Conservation (phyloP, 768 basidiomycete species). For the Lactarius hatsudake region DNA sequence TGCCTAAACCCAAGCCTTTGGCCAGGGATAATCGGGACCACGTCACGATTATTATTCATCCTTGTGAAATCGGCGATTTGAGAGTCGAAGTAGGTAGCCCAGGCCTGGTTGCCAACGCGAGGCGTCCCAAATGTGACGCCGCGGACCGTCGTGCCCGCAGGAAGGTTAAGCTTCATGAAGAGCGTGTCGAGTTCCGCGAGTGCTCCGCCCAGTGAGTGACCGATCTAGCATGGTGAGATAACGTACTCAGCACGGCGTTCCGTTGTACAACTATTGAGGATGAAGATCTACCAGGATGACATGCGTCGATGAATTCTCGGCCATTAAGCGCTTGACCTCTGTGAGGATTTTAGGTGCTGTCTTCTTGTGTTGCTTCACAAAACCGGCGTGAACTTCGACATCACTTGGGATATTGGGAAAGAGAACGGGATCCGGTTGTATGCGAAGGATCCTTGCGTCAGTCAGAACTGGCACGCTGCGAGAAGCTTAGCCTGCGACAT, state of each 20-base stretch:
- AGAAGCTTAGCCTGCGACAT: background rate
- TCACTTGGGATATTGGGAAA: constrained; percentile 16
- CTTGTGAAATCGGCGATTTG: constrained; percentile 22
- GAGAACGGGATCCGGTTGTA: constrained; percentile 2
- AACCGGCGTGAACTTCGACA: constrained; percentile 18
- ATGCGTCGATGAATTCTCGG: constrained; percentile 7
- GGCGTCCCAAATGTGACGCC: constrained; percentile 28
- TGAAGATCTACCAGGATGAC: constrained; percentile 22
- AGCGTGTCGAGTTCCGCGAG: constrained; percentile 25
- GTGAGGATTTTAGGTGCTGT: constrained; percentile 22
- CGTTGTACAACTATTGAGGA: background rate
- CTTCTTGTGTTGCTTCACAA: constrained; percentile 20
- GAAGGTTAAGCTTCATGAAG: constrained; percentile 27
- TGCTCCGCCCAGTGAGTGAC: constrained; percentile 26
- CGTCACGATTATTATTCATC: constrained; percentile 24
- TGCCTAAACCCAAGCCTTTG: constrained; percentile 23
- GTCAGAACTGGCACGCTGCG: constrained; percentile 19
- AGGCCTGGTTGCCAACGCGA: constrained; percentile 21
- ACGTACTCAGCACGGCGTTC: background rate
- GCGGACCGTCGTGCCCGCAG: constrained; percentile 13
- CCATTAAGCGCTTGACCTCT: constrained; percentile 23
- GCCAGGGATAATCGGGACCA: constrained; percentile 22
- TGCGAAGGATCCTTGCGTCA: background rate
- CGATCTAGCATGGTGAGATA: background rate
- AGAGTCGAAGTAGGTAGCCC: constrained; percentile 21